phyloP scores from a whole-genome alignment of 2,329 filamentous ascomycete genomes.

The Pseudogymnoascus sp. region DNA sequence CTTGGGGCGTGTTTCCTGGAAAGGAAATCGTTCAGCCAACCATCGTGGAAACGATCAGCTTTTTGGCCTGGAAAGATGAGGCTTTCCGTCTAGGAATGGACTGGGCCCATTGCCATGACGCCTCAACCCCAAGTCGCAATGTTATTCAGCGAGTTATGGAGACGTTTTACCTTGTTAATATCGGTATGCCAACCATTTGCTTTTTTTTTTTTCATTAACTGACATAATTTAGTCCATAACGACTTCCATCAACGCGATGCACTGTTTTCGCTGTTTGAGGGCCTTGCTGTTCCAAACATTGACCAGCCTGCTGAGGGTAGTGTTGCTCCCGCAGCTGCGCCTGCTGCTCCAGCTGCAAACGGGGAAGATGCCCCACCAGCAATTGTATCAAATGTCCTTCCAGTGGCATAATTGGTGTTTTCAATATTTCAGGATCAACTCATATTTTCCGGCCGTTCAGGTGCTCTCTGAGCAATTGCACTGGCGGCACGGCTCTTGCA shows the following conservation, averaged over 20 bases:
- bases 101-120: conserved; percentile 86
- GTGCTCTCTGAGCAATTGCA: conserved; percentile 20
- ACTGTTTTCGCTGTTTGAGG: conserved; percentile 82
- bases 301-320: conserved; percentile 36
- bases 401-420: conserved; percentile 1
- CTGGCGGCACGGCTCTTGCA: conserved; percentile 19
- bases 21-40: conserved; percentile 99
- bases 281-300: conserved; percentile 60
- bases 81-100: conserved; percentile 87
- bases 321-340: not conserved
- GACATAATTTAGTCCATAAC: conserved; percentile 70
- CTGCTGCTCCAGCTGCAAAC: conserved; percentile 11
- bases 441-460: conserved; percentile 1
- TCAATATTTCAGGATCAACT: conserved; percentile 4
- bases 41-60: conserved; percentile 97
- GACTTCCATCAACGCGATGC: conserved; percentile 82
- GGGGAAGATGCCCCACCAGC: conserved; percentile 14
- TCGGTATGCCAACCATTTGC: conserved; percentile 53
- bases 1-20: conserved; percentile 97
- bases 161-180: conserved; percentile 90
- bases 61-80: conserved; percentile 97
- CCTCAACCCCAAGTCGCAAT: conserved; percentile 66
- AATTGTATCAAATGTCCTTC: conserved; percentile 15
- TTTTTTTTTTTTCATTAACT: conserved; percentile 18
- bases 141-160: conserved; percentile 80